Conservation (phyloP, 176 grass and related monocot species). For the Metroxylon sagu region DNA sequence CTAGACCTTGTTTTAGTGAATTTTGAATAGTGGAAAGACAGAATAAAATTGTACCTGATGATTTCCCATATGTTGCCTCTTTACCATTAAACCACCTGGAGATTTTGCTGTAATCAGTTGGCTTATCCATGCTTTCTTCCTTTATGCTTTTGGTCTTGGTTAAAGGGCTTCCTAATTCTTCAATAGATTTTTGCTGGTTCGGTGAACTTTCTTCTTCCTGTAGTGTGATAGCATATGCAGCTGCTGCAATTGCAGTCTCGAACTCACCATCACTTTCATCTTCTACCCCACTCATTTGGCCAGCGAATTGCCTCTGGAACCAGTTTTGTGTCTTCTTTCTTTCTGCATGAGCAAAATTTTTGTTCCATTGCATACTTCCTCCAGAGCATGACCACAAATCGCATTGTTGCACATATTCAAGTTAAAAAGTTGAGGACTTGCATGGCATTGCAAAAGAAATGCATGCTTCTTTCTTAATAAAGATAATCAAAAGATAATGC, state of each 20-base stretch:
- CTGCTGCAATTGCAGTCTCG: conserved; percentile 45
- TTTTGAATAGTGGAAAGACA: no score
- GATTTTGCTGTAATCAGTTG: conserved; percentile 39
- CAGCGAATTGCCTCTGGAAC: conserved; percentile 19
- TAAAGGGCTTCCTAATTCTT: conserved; percentile 2
- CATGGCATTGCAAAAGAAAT: no score
- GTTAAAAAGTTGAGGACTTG: no score
- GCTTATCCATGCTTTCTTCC: conserved; percentile 39
- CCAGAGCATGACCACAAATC: not conserved
- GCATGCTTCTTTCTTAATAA: no score
- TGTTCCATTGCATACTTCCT: not conserved
- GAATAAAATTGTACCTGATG: conserved; percentile 31
- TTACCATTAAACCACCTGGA: conserved; percentile 63
- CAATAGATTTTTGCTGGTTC: conserved; percentile 23
- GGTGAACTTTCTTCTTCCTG: conserved; percentile 45
- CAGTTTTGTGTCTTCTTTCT: conserved; percentile 4
- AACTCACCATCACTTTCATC: conserved; percentile 27
- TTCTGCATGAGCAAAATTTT: not conserved
- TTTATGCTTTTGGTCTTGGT: conserved; percentile 6
- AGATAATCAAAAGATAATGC: no score
- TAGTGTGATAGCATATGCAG: conserved; percentile 51
- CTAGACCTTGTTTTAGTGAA: no score
- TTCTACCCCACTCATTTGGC: conserved; percentile 25
- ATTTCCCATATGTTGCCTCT: conserved; percentile 37
- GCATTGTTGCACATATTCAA: no score